Conservation (phyloP, 352 stramenopile species). For the Phytophthora hybrid region DNA sequence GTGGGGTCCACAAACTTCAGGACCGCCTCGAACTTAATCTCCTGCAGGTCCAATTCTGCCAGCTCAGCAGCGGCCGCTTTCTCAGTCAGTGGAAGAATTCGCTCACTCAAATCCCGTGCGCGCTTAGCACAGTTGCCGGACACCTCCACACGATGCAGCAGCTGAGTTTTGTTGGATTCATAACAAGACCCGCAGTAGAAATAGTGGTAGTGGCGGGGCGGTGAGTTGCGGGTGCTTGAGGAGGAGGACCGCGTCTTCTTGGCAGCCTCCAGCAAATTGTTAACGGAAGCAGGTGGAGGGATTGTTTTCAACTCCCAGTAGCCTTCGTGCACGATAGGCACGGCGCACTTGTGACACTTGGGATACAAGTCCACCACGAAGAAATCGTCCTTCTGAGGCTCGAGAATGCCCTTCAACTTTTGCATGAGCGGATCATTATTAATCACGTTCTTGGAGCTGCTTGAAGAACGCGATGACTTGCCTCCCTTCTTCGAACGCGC, state of each 20-base stretch:
- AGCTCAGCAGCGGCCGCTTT: constrained; percentile 66
- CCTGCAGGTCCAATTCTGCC: constrained; percentile 79
- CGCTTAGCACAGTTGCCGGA: constrained; percentile 71
- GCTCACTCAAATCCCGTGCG: constrained; percentile 68
- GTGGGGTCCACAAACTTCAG: constrained; percentile 66
- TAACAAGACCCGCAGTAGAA: constrained; percentile 82
- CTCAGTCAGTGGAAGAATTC: constrained; percentile 70
- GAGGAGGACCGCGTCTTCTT: constrained; percentile 81
- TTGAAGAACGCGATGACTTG: constrained; percentile 50
- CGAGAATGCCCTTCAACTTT: constrained; percentile 97
- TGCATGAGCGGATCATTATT: constrained; percentile 97
- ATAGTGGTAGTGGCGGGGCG: constrained; percentile 85
- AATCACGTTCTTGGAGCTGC: constrained; percentile 73
- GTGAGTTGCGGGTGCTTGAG: constrained; percentile 70
- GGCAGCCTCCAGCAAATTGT: constrained; percentile 79
- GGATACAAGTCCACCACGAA: constrained; percentile 97
- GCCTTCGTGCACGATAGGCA: constrained; percentile 83
- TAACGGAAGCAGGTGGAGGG: constrained; percentile 63
- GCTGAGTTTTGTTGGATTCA: constrained; percentile 77
- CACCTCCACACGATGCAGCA: constrained; percentile 79
- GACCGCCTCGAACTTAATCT: constrained; percentile 77
- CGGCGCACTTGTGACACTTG: constrained; percentile 90
- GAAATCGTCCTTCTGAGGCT: constrained; percentile 99
- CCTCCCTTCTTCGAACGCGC: constrained; percentile 72
- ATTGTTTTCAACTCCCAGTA: constrained; percentile 89